Evolutionary conservation across 345 rosid species (phyloP).

Genomic region (Hirschfeldia incana): DNA sequence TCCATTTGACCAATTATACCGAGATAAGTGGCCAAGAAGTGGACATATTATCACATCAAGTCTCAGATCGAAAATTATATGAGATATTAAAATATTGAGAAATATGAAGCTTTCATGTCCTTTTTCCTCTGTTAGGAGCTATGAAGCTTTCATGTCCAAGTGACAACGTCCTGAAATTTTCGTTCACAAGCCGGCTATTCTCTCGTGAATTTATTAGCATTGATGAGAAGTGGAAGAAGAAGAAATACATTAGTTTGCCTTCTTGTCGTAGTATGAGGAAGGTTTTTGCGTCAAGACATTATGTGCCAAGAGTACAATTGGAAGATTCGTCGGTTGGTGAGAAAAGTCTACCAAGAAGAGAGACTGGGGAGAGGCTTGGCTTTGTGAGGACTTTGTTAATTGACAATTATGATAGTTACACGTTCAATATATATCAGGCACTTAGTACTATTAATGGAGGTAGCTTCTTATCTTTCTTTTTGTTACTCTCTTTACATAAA

Average conservation of each 20-base stretch:
- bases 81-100: no score
- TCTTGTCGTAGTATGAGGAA: constrained; percentile 33
- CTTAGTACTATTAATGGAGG: constrained; percentile 83
- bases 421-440: constrained; percentile 86
- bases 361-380: constrained; percentile 51
- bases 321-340: constrained; percentile 51
- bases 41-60: background rate
- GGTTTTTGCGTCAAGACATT: constrained; percentile 42
- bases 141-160: constrained; percentile 42
- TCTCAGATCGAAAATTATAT: no score
- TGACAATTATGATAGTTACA: constrained; percentile 95
- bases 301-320: constrained; percentile 47
- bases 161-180: constrained; percentile 40
- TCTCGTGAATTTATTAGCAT: constrained; percentile 37
- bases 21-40: background rate
- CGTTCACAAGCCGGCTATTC: constrained; percentile 15
- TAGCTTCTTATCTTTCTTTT: constrained; percentile 33
- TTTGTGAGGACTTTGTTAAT: constrained; percentile 82
- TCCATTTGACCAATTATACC: background rate
- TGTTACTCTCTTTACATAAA: background rate
- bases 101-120: background rate
- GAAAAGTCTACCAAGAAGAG: constrained; percentile 44
- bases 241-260: constrained; percentile 31
- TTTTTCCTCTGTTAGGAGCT: constrained; percentile 29
- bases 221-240: constrained; percentile 38